These are phyloP conservation scores for Austropuccinia psidii DNA, from an alignment of 1,284 basidiomycete genomes.

Conservation along the genomic window DNA sequence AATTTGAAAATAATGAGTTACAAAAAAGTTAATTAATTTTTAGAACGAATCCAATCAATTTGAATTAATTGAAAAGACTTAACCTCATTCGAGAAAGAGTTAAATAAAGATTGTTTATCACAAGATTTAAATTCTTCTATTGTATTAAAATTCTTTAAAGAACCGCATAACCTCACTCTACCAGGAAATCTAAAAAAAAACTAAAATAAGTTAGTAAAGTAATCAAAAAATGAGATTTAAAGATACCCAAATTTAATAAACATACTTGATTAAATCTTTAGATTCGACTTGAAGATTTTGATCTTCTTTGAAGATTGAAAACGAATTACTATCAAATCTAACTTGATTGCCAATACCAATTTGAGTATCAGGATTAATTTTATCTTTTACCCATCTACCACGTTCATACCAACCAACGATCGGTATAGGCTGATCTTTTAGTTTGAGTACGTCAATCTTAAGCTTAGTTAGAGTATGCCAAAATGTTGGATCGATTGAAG, in stretches of 20 bases:
- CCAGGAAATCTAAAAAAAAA: slow-evolving; percentile 4
- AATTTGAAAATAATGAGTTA: background rate
- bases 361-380: slow-evolving; percentile 55
- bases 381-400: slow-evolving; percentile 65
- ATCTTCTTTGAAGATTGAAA: background rate
- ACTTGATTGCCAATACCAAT: slow-evolving; percentile 43
- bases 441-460: slow-evolving; percentile 83
- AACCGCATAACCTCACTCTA: slow-evolving; percentile 53
- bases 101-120: slow-evolving; percentile 79
- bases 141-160: slow-evolving; percentile 75
- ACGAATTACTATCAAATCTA: slow-evolving; percentile 45
- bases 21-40: background rate
- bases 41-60: background rate
- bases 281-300: background rate
- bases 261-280: too few relatives aligned
- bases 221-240: background rate
- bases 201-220: background rate
- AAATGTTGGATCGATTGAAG: slow-evolving; percentile 78
- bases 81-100: slow-evolving; percentile 59
- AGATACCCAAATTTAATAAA: background rate
- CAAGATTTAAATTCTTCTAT: slow-evolving; percentile 88
- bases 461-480: slow-evolving; percentile 83
- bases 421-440: slow-evolving; percentile 65
- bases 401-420: slow-evolving; percentile 63
- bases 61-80: slow-evolving; percentile 38